Evolutionary conservation across 306 rosid genomes (phyloP).

Genomic region (Carpinus fangiana): DNA sequence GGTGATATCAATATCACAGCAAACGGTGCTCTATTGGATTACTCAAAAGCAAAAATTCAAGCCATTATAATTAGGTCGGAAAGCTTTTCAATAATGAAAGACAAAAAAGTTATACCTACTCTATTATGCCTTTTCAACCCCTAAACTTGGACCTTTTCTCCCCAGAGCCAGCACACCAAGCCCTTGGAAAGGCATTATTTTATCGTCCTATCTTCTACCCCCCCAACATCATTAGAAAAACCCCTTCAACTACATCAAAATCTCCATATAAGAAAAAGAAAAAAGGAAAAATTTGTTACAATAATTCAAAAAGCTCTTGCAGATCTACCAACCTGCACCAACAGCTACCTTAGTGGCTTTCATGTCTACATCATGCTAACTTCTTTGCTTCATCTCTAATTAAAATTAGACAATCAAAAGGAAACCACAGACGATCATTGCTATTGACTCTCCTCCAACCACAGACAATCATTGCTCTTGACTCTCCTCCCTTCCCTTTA

Average conservation of each 20-base stretch:
- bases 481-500: slow-evolving; percentile 3
- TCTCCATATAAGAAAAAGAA: background rate
- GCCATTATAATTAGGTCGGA: background rate
- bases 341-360: background rate
- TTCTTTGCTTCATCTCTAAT: slow-evolving; percentile 28
- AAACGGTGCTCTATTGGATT: background rate
- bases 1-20: too few species aligned
- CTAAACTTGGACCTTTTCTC: background rate
- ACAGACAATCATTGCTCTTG: background rate
- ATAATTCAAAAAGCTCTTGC: background rate
- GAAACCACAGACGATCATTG: background rate
- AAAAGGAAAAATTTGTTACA: background rate
- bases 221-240: background rate
- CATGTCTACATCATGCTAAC: background rate
- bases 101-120: background rate
- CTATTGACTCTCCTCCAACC: background rate
- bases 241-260: background rate
- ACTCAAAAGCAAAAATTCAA: background rate
- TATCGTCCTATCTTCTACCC: background rate
- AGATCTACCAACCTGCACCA: slow-evolving; percentile 34
- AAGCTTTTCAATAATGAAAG: background rate
- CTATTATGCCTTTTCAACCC: background rate
- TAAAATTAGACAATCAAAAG: too few species aligned
- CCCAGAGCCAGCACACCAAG: slow-evolving; percentile 13
- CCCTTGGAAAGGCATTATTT: slow-evolving; percentile 8